phyloP scores from a whole-genome alignment of 305 asterid species.

The Solanum hybrid region DNA sequence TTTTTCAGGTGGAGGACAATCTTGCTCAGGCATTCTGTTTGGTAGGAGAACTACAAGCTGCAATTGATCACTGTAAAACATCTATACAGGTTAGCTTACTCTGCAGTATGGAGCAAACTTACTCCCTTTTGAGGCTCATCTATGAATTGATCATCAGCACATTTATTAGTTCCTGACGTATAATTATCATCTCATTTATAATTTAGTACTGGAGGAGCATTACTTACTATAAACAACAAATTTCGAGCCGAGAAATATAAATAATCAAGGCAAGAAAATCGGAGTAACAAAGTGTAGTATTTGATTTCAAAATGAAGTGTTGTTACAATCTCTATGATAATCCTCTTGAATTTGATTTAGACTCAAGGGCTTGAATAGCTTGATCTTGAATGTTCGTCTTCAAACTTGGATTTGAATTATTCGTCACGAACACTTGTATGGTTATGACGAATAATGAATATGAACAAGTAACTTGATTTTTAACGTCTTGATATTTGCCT shows the following conservation, averaged over 20 bases:
- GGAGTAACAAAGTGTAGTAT: neutral
- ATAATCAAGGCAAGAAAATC: neutral
- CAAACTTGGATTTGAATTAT: neutral
- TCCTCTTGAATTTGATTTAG: neutral
- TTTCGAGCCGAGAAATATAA: neutral
- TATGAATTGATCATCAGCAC: neutral
- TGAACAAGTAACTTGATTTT: neutral
- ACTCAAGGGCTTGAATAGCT: neutral
- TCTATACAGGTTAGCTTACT: constrained; percentile 47
- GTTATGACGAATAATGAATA: neutral
- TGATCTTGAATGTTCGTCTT: neutral
- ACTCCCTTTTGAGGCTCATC: neutral
- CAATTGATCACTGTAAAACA: constrained; percentile 62
- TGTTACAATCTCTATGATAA: neutral
- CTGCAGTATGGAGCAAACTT: neutral
- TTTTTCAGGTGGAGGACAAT: constrained; percentile 61
- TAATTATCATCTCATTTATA: neutral
- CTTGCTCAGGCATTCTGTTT: constrained; percentile 68
- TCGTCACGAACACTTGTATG: neutral
- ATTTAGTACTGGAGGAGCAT: neutral
- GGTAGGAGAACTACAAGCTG: constrained; percentile 57
- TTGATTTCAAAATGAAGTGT: neutral
- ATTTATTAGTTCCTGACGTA: neutral
- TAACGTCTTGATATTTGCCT: neutral
- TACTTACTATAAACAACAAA: neutral